Percentiles rank a stretch among this genome's conserved stretches.
These are phyloP conservation scores for Brettanomyces sp. DNA, from an alignment of 805 yeast genomes.

Conservation along the genomic window DNA sequence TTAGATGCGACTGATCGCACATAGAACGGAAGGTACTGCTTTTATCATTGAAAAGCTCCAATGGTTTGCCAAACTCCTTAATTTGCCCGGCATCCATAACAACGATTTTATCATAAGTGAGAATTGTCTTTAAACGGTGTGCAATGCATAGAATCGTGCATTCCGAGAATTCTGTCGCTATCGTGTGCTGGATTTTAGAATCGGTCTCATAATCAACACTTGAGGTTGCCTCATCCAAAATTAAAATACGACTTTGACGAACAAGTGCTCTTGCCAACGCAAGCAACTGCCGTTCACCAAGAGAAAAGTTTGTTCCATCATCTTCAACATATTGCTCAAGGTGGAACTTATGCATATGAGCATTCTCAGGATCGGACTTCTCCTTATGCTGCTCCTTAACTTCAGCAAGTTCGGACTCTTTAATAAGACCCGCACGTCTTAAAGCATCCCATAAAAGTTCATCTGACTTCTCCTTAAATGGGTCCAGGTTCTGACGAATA, in stretches of 20 bases:
- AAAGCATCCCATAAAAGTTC: conserved; percentile 49
- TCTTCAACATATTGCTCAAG: conserved; percentile 52
- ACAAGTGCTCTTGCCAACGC: conserved; percentile 67
- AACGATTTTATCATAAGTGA: conserved; percentile 48
- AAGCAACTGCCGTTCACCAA: conserved; percentile 63
- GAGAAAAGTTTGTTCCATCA: conserved; percentile 61
- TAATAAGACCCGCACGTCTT: conserved; percentile 48
- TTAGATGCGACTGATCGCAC: conserved; percentile 42
- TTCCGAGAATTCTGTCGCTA: conserved; percentile 44
- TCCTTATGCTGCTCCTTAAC: conserved; percentile 25
- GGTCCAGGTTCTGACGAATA: conserved; percentile 53
- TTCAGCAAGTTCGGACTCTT: conserved; percentile 24
- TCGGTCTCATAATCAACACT: conserved; percentile 71
- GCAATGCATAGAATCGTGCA: conserved; percentile 70
- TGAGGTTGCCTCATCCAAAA: conserved; percentile 72
- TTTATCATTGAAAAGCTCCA: conserved; percentile 28
- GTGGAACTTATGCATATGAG: conserved; percentile 51
- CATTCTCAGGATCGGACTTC: conserved; percentile 14
- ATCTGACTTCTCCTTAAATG: conserved; percentile 44
- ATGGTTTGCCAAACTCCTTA: conserved; percentile 47
- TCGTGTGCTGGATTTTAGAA: conserved; percentile 50
- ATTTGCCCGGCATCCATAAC: conserved; percentile 51
- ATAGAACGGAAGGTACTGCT: conserved; percentile 41
- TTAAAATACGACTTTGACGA: conserved; percentile 48
- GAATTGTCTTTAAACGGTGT: conserved; percentile 56